Evolutionary conservation across 2,329 filamentous ascomycete species (phyloP).

Genomic region (Polychaeton citri): DNA sequence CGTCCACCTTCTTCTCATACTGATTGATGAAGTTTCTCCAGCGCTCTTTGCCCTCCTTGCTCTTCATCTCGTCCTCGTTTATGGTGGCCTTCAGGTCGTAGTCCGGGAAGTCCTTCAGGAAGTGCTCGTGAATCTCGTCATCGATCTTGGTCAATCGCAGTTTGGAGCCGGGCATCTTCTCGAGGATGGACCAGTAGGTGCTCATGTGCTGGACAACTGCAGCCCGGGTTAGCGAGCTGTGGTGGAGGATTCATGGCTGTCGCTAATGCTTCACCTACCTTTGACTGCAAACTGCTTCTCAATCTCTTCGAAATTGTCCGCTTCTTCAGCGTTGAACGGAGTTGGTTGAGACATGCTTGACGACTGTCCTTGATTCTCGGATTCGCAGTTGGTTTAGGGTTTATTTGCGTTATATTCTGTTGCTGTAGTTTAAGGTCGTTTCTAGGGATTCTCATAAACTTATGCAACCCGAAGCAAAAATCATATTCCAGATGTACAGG

Average conservation of each 20-base stretch:
- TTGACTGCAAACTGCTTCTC: constrained; percentile 99
- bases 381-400: background rate
- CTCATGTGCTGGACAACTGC: constrained; percentile 83
- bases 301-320: constrained; percentile 56
- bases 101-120: constrained; percentile 79
- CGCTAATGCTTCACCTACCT: constrained; percentile 37
- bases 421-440: background rate
- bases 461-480: background rate
- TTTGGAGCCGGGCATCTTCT: constrained; percentile 76
- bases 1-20: constrained; percentile 90
- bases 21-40: constrained; percentile 91
- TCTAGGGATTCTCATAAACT: too few relatives aligned
- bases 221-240: constrained; percentile 13
- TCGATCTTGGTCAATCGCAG: constrained; percentile 88
- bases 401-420: background rate
- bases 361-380: background rate
- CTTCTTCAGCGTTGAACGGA: constrained; percentile 39
- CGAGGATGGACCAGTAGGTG: constrained; percentile 93
- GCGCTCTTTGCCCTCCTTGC: constrained; percentile 80
- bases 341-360: background rate
- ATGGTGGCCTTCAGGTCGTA: constrained; percentile 73
- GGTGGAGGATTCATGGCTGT: constrained; percentile 1
- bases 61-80: constrained; percentile 94
- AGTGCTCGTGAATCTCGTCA: constrained; percentile 85
- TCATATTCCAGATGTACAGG: background rate